phyloP scores from a whole-genome alignment of 2,329 filamentous ascomycete genomes.

The Colletotrichum sp. region DNA sequence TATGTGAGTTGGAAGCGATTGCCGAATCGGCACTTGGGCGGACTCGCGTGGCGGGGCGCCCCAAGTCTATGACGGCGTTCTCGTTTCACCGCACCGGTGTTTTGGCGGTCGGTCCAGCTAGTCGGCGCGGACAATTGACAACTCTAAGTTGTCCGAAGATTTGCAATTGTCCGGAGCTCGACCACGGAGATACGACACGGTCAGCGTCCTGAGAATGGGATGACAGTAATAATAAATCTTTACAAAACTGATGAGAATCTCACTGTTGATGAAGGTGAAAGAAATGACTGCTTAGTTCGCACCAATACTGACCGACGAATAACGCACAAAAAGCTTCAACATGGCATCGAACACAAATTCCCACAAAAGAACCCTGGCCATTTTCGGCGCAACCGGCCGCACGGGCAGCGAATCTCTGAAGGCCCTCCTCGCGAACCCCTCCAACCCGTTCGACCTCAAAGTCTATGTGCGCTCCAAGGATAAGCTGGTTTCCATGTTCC shows the following conservation, averaged over 20 bases:
- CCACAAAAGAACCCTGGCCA: not conserved
- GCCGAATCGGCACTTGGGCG: not conserved
- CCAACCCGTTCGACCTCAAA: not conserved
- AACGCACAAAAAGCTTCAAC: not conserved
- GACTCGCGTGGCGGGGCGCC: not conserved
- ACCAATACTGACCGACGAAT: not conserved
- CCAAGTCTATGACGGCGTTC: not conserved
- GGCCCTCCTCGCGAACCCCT: not conserved
- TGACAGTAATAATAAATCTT: not conserved
- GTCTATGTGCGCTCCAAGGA: slow-evolving; percentile 1
- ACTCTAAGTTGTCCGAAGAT: not conserved
- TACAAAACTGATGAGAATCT: not conserved
- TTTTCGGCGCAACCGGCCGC: slow-evolving; percentile 14
- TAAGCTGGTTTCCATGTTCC: not conserved
- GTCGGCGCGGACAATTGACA: not conserved
- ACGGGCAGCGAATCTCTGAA: slow-evolving; percentile 12
- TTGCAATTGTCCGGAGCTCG: not conserved
- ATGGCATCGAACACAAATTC: not conserved
- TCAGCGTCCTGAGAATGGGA: not conserved
- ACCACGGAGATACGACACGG: not conserved
- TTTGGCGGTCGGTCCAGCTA: not conserved
- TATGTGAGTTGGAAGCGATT: not conserved
- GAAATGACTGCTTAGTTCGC: not conserved
- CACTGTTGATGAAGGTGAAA: not conserved
- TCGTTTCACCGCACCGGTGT: not conserved